These are phyloP conservation scores for Sesbania bispinosa DNA, from an alignment of 306 rosid species.

Conservation along the genomic window DNA sequence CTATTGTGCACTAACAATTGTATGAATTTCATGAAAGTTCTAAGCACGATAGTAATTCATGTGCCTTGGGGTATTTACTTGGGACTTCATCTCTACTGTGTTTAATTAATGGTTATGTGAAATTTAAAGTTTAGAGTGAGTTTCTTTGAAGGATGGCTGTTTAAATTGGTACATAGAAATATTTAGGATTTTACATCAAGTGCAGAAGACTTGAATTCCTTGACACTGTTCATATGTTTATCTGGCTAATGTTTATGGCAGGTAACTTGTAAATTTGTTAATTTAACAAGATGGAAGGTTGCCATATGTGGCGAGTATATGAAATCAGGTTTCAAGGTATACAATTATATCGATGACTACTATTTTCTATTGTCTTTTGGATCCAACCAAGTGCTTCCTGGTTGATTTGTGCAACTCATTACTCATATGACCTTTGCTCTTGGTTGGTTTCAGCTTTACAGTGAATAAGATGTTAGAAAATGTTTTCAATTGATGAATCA, in stretches of 20 bases:
- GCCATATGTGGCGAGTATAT: slow-evolving; percentile 97
- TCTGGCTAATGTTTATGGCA: slow-evolving; percentile 43
- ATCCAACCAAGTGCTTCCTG: neutral
- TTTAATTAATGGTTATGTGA: slow-evolving; percentile 12
- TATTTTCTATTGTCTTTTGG: slow-evolving; percentile 22
- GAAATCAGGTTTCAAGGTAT: slow-evolving; percentile 87
- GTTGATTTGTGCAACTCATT: slow-evolving; percentile 19
- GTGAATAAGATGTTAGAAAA: neutral
- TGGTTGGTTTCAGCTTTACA: slow-evolving; percentile 10
- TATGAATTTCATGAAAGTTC: slow-evolving; percentile 6
- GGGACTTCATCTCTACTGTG: neutral
- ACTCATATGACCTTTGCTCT: slow-evolving; percentile 21
- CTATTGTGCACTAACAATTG: too few relatives aligned
- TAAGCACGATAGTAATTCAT: neutral
- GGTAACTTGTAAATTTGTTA: slow-evolving; percentile 74
- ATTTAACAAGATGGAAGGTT: slow-evolving; percentile 85
- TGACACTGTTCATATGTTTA: slow-evolving; percentile 1
- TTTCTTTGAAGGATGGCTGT: neutral
- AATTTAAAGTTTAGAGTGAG: neutral
- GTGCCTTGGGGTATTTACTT: neutral
- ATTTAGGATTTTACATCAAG: neutral
- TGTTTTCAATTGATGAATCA: neutral
- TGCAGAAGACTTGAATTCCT: slow-evolving; percentile 13
- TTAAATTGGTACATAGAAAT: slow-evolving; percentile 1
- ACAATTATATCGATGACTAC: slow-evolving; percentile 13